Base-by-base conservation (phyloP, 345 rosid species). In the Eucalyptus coolabah region DNA sequence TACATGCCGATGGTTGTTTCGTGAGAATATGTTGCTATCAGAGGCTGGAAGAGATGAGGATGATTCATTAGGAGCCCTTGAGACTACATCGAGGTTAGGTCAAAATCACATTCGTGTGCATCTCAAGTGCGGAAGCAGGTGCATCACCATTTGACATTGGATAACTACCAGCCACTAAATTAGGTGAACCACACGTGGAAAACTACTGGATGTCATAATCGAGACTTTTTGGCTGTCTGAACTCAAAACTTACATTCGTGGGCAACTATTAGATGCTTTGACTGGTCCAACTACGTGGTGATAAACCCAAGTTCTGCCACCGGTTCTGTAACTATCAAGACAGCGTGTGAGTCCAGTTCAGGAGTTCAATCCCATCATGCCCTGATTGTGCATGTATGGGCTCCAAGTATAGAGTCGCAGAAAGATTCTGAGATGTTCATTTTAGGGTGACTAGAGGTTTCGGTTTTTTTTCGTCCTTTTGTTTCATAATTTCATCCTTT, bases 171-270 rank as follows among this genome's bases (percentile, higher is more conserved):
- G 89, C 82, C 92, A 30, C 63, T 89, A 88, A 91, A 93, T 93
- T 96, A 94, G 97, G 96, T 94, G 95, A 95, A 89, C 95, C 93
- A 90, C 96, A 96, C 96, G 97, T 95, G 96, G 96, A 96, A 95
- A 96, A 93, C 92, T 90, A 93, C 93, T 47, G 59, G 87, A 81
- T 83, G 93, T 95, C 95, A 50, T 90, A 82, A 83, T 96, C 96
- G 88, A 90, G 93, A 91, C 94, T 88, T 92, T 90, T 49, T 80
- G 14, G 59, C 50, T 51, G 32, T 88, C 83, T 86, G 91, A 90
- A 90, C 21, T 50, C 30, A 87, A 49, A 37, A 17, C 89, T 51
- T 60, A 45, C 44, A 65, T 86, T 56, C 60, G 59, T 44, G 37
- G 60, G 53, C 50, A 54, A 60, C 44, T 50, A 30, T 86, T 89